phyloP scores from a whole-genome alignment of 345 rosid species.

The Eutrema yunnanense region DNA sequence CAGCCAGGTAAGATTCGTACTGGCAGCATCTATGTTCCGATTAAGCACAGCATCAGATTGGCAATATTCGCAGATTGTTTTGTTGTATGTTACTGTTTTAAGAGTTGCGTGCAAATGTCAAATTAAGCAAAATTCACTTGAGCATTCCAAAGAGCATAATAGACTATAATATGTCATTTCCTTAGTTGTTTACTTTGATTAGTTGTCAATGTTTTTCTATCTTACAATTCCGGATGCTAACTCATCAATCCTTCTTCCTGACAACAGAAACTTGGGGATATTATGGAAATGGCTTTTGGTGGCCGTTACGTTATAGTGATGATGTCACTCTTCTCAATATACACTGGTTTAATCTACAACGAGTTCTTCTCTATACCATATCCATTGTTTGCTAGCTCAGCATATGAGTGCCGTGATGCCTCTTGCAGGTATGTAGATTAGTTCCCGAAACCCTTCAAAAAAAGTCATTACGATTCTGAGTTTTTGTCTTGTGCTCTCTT shows the following conservation, averaged over 20 bases:
- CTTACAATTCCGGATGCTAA: constrained; percentile 12
- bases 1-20: constrained; percentile 59
- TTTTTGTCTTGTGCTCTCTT: background rate
- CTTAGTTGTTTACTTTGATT: constrained; percentile 1
- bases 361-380: constrained; percentile 97
- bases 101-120: background rate
- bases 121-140: background rate
- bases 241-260: constrained; percentile 10
- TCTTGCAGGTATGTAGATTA: constrained; percentile 63
- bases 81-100: background rate
- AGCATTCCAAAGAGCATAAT: background rate
- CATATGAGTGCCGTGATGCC: constrained; percentile 92
- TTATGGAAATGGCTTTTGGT: constrained; percentile 94
- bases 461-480: background rate
- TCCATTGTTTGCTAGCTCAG: constrained; percentile 75
- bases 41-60: background rate
- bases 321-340: constrained; percentile 95
- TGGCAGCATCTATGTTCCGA: background rate
- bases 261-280: constrained; percentile 88
- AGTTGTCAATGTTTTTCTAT: background rate
- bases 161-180: background rate
- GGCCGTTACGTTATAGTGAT: constrained; percentile 92
- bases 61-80: background rate
- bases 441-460: background rate
- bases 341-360: constrained; percentile 89